Conservation (phyloP, 176 grass and related monocot genomes). For the Secale cereale region DNA sequence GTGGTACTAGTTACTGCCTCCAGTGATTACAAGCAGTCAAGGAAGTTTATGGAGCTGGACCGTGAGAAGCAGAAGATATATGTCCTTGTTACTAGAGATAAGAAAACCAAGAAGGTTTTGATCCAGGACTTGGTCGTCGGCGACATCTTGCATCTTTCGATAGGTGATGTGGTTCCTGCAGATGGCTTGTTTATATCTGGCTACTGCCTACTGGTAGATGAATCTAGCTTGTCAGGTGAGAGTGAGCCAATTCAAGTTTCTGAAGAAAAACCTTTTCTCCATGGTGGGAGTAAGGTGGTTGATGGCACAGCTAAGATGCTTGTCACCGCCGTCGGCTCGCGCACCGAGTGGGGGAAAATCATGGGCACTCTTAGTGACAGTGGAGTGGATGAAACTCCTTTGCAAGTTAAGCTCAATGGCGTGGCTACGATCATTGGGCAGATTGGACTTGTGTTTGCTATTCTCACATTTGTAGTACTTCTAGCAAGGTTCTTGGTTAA, state of each 20-base stretch:
- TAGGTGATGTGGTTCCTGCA: conserved; percentile 82
- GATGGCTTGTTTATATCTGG: conserved; percentile 86
- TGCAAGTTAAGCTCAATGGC: conserved; percentile 92
- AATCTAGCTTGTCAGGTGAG: conserved; percentile 87
- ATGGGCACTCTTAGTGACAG: conserved; percentile 64
- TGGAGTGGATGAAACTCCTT: conserved; percentile 83
- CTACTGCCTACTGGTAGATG: conserved; percentile 73
- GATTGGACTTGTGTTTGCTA: conserved; percentile 76
- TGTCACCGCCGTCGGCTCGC: conserved; percentile 70
- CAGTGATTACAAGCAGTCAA: conserved; percentile 85
- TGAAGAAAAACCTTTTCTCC: conserved; percentile 67
- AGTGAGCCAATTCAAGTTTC: conserved; percentile 63
- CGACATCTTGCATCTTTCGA: conserved; percentile 82
- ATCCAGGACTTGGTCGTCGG: conserved; percentile 83
- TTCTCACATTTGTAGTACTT: conserved; percentile 74
- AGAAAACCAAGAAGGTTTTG: conserved; percentile 54
- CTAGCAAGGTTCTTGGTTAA: conserved; percentile 58
- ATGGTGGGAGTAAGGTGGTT: conserved; percentile 76
- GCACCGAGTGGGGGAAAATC: conserved; percentile 88
- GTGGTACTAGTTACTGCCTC: conserved; percentile 82
- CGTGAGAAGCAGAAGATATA: conserved; percentile 84
- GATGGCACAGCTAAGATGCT: conserved; percentile 84
- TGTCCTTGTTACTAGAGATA: conserved; percentile 67
- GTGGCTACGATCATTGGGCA: conserved; percentile 77
- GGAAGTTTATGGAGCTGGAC: conserved; percentile 85